These are phyloP conservation scores for Nannochloropsis salina DNA, from an alignment of 108 stramenopile genomes.

Conservation along the genomic window DNA sequence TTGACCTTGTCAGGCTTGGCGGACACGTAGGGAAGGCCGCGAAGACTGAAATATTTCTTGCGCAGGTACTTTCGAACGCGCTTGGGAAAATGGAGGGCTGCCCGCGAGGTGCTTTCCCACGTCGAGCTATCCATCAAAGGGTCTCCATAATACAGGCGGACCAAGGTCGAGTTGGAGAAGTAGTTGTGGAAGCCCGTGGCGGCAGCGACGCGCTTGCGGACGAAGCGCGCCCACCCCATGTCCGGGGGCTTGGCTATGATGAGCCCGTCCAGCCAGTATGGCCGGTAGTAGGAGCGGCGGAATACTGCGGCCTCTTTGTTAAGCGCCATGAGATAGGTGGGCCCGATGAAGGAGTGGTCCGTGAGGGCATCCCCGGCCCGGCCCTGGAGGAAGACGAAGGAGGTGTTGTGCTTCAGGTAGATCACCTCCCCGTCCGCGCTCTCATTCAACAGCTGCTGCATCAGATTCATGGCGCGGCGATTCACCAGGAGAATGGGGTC, in stretches of 20 bases:
- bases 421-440: constrained; percentile 26
- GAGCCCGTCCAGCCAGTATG: constrained; percentile 29
- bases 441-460: constrained; percentile 38
- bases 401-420: constrained; percentile 55
- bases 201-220: constrained; percentile 41
- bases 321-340: constrained; percentile 49
- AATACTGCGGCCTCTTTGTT: constrained; percentile 38
- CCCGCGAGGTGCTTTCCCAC: background rate
- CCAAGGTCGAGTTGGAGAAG: constrained; percentile 21
- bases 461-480: constrained; percentile 48
- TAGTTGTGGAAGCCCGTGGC: constrained; percentile 47
- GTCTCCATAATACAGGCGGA: background rate
- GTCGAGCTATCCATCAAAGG: background rate
- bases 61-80: background rate
- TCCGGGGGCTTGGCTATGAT: constrained; percentile 40
- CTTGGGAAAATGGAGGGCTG: background rate
- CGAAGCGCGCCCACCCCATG: constrained; percentile 27
- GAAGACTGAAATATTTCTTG: background rate
- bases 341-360: constrained; percentile 54
- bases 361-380: constrained; percentile 37
- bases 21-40: background rate
- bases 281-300: constrained; percentile 28
- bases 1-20: background rate
- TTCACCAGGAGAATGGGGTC: constrained; percentile 52
- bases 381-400: constrained; percentile 51